Percentiles rank a stretch among this genome's conserved stretches.
Evolutionary conservation across 441 rosid genomes (phyloP).

Genomic region (Breynia disticha): DNA sequence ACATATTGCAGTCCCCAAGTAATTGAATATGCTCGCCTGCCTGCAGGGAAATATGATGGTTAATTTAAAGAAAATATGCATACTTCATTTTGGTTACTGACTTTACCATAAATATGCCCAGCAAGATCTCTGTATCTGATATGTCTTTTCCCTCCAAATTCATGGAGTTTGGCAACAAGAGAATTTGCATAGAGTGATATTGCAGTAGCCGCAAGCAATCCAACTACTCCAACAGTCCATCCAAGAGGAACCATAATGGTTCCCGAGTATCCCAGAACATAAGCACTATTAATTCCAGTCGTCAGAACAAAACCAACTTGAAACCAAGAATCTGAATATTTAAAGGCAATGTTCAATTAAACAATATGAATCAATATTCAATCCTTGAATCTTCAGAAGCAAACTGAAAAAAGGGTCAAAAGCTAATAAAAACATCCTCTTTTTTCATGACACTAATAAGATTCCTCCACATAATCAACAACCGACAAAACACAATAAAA

Average conservation of each 20-base stretch:
- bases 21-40: conserved; percentile 55
- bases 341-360: conserved; percentile 6
- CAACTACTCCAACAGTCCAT: conserved; percentile 68
- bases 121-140: conserved; percentile 93
- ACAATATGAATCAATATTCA: background rate
- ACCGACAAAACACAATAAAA: background rate
- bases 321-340: conserved; percentile 76
- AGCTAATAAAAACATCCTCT: too few relatives aligned
- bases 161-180: conserved; percentile 83
- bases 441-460: too few relatives aligned
- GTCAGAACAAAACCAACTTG: conserved; percentile 84
- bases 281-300: conserved; percentile 83
- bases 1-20: conserved; percentile 84
- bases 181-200: conserved; percentile 68
- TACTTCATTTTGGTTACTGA: background rate
- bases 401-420: too few relatives aligned
- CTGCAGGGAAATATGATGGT: conserved; percentile 28
- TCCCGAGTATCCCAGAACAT: conserved; percentile 85
- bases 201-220: conserved; percentile 57
- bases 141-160: conserved; percentile 82
- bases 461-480: too few relatives aligned
- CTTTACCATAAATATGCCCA: conserved; percentile 65
- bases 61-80: background rate
- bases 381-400: too few relatives aligned
- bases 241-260: conserved; percentile 87